Evolutionary conservation across 2,329 filamentous ascomycete genomes (phyloP).

Genomic region (Arthrinium phaeospermum): DNA sequence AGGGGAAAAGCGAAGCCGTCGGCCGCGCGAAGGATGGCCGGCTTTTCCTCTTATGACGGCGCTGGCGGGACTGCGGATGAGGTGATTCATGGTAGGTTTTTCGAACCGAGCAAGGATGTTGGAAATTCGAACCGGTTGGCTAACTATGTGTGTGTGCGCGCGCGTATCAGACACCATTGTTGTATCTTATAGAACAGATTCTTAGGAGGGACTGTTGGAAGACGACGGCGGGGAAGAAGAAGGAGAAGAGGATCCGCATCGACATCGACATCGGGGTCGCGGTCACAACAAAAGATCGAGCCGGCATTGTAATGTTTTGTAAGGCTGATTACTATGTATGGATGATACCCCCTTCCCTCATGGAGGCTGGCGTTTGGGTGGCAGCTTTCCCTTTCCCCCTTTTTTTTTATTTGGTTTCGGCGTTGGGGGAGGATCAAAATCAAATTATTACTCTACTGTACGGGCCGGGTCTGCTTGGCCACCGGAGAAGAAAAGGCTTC

Average conservation of each 20-base stretch:
- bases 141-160: not conserved
- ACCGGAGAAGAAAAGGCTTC: not conserved
- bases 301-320: not conserved
- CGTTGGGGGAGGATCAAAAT: not conserved
- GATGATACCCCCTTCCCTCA: not conserved
- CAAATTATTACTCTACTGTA: not conserved
- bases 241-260: not conserved
- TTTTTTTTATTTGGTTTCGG: not conserved
- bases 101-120: not conserved
- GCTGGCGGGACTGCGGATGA: not conserved
- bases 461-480: not conserved
- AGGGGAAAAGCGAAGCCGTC: not conserved
- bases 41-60: not conserved
- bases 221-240: not conserved
- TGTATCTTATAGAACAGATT: not conserved
- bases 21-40: not conserved
- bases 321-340: not conserved
- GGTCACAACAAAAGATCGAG: not conserved
- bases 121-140: not conserved
- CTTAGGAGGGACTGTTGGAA: not conserved
- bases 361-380: conserved; percentile 8
- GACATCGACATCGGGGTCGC: not conserved
- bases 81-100: not conserved
- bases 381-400: not conserved
- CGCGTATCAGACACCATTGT: not conserved